Evolutionary conservation across 768 basidiomycete species (phyloP).

Genomic region (Lentinula aciculospora): DNA sequence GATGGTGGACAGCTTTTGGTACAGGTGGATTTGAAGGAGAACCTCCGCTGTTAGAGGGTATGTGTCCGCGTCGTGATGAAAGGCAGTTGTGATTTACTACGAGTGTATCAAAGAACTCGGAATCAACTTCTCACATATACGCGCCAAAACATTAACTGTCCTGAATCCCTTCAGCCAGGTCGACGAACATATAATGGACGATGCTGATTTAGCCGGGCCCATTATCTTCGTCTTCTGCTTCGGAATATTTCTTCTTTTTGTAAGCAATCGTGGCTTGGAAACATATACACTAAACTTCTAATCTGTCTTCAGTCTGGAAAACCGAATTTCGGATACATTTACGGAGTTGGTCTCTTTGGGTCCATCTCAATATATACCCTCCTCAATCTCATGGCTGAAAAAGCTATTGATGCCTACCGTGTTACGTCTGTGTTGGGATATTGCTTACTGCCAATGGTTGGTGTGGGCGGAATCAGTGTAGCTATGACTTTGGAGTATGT

Average conservation of each 20-base stretch:
- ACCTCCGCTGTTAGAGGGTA: constrained; percentile 91
- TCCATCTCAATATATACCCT: constrained; percentile 89
- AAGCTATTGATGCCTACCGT: constrained; percentile 92
- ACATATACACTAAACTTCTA: neutral
- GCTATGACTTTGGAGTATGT: constrained; percentile 84
- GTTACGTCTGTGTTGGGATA: constrained; percentile 95
- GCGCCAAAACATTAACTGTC: constrained; percentile 89
- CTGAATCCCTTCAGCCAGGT: constrained; percentile 84
- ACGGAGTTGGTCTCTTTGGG: constrained; percentile 95
- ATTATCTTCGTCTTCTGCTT: constrained; percentile 94
- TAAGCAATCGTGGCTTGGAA: constrained; percentile 34
- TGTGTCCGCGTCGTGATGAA: constrained; percentile 13
- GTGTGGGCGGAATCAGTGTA: constrained; percentile 85
- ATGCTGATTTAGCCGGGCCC: constrained; percentile 95
- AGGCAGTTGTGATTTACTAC: constrained; percentile 4
- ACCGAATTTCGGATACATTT: constrained; percentile 98
- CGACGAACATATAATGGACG: constrained; percentile 96
- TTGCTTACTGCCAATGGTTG: constrained; percentile 95
- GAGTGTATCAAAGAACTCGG: constrained; percentile 67
- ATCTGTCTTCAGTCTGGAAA: constrained; percentile 75
- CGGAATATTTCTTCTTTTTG: constrained; percentile 86
- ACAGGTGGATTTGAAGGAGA: constrained; percentile 95
- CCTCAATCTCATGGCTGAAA: constrained; percentile 94
- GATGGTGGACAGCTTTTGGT: constrained; percentile 96
- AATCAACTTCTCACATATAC: constrained; percentile 96